These are phyloP conservation scores for Pelargonium citronellum DNA, from an alignment of 441 rosid genomes.

Conservation along the genomic window DNA sequence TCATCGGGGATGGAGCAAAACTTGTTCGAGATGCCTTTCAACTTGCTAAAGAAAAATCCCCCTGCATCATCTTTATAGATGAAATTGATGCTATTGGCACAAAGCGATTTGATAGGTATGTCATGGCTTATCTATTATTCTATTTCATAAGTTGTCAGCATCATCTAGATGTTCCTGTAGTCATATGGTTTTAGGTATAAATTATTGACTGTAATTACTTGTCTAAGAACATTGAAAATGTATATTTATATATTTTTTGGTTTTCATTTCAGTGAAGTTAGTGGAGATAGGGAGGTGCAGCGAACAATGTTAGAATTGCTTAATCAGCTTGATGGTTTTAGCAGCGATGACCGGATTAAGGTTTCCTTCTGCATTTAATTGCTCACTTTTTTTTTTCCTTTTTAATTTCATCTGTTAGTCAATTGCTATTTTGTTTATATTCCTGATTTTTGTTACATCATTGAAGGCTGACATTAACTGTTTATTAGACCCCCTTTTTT, in stretches of 20 bases:
- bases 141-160: background rate
- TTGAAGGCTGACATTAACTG: background rate
- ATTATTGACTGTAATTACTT: too few species aligned
- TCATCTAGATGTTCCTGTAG: background rate
- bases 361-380: conserved; percentile 24
- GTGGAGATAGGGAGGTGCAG: conserved; percentile 97
- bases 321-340: conserved; percentile 95
- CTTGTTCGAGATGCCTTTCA: conserved; percentile 48
- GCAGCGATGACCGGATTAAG: conserved; percentile 94
- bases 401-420: too few species aligned
- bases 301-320: conserved; percentile 95
- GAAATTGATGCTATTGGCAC: conserved; percentile 99
- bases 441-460: background rate
- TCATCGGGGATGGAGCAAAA: conserved; percentile 88
- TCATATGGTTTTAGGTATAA: too few species aligned
- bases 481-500: background rate
- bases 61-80: conserved; percentile 94
- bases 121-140: background rate
- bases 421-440: background rate
- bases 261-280: conserved; percentile 68
- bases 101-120: conserved; percentile 88
- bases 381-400: background rate
- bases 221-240: too few species aligned
- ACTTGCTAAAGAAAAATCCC: conserved; percentile 96
- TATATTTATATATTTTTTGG: conserved; percentile 3